phyloP scores from a whole-genome alignment of 2,329 filamentous ascomycete genomes.

The Orbilia oligospora region DNA sequence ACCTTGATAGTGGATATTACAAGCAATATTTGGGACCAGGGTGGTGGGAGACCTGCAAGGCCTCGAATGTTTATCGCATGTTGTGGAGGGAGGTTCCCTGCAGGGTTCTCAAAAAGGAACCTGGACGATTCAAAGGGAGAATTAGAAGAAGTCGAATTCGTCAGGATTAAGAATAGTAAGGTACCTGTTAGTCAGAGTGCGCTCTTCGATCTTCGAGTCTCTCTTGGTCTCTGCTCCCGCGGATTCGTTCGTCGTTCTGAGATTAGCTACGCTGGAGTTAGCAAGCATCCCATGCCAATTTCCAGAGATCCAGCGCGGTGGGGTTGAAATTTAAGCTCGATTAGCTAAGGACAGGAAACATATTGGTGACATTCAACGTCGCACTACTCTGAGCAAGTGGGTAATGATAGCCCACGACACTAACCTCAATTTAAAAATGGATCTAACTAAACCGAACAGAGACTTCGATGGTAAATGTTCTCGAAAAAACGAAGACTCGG shows the following conservation, averaged over 20 bases:
- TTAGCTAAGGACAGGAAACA: constrained; percentile 50
- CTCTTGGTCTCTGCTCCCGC: constrained; percentile 25
- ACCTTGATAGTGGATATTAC: constrained; percentile 61
- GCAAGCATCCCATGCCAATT: constrained; percentile 41
- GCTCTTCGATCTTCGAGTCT: not conserved
- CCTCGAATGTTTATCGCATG: constrained; percentile 53
- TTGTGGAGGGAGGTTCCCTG: constrained; percentile 52
- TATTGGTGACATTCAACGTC: constrained; percentile 59
- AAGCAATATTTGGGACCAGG: constrained; percentile 55
- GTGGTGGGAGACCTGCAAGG: constrained; percentile 51
- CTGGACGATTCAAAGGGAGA: constrained; percentile 35
- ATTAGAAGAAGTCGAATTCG: not conserved
- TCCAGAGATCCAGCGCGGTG: constrained; percentile 55
- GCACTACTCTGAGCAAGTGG: constrained; percentile 39
- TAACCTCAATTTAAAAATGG: constrained; percentile 55
- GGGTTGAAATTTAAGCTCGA: constrained; percentile 40
- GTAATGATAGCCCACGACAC: constrained; percentile 1
- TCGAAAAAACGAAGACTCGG: constrained; percentile 25
- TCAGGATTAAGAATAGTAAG: not conserved
- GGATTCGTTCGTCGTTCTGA: constrained; percentile 27
- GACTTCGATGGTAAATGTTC: too few species aligned
- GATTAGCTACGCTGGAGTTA: constrained; percentile 23
- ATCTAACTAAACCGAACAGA: too few species aligned
- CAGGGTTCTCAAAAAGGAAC: constrained; percentile 54
- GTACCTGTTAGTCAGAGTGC: not conserved